A percentile compares a stretch with the other conserved stretches of the same genome.
phyloP scores from a whole-genome alignment of 495 filamentous ascomycete species.

The Penicillium tannophilum region DNA sequence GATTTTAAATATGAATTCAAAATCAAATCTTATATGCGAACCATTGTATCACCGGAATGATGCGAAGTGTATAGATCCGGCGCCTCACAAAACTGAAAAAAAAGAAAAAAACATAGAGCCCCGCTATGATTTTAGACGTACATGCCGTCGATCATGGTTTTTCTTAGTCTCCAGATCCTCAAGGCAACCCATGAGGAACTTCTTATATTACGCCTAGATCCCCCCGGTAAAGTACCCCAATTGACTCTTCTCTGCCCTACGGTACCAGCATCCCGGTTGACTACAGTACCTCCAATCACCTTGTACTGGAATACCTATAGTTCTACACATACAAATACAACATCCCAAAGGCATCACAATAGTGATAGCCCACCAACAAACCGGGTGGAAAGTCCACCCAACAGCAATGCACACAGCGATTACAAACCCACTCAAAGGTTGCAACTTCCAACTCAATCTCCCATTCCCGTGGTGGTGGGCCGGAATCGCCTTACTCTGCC shows the following conservation, averaged over 20 bases:
- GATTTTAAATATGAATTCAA: not conserved
- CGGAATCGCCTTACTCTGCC: not conserved
- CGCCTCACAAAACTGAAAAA: not conserved
- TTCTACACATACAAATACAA: not conserved
- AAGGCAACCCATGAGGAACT: slow-evolving; percentile 8
- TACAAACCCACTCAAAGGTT: not conserved
- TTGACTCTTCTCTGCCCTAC: not conserved
- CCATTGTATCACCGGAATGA: slow-evolving; percentile 6
- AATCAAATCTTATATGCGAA: slow-evolving; percentile 7
- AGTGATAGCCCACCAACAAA: not conserved
- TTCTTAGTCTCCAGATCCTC: slow-evolving; percentile 7
- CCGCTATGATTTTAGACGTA: slow-evolving; percentile 3
- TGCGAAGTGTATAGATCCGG: slow-evolving; percentile 9
- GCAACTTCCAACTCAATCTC: too few species aligned
- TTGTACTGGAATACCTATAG: not conserved
- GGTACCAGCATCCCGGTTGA: not conserved
- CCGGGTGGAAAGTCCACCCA: not conserved
- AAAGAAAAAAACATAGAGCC: slow-evolving; percentile 3
- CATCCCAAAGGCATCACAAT: not conserved
- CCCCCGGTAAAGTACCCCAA: not conserved
- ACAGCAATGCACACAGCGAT: not conserved
- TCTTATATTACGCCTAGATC: slow-evolving; percentile 3
- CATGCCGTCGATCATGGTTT: slow-evolving; percentile 8
- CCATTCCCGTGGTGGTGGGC: not conserved
- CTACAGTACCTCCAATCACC: not conserved